phyloP scores from a whole-genome alignment of 2,329 filamentous ascomycete genomes.

The Thermomyces lanuginosus region DNA sequence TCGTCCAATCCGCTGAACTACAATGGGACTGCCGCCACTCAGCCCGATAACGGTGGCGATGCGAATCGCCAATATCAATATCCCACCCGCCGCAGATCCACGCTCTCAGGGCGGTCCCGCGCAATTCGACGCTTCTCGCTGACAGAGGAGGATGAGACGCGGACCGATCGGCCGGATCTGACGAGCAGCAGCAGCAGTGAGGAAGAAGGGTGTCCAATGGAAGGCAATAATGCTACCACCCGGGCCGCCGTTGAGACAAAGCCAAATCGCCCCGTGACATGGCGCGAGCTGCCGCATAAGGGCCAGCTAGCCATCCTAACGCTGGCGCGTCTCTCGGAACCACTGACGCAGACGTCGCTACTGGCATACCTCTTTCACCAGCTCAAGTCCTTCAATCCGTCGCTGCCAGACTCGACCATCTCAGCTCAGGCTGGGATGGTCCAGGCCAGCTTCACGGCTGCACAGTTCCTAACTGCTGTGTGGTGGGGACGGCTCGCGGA shows the following conservation, averaged over 20 bases:
- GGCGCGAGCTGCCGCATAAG: slow-evolving; percentile 59
- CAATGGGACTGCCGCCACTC: too few relatives aligned
- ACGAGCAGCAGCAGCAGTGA: background rate
- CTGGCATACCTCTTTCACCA: slow-evolving; percentile 79
- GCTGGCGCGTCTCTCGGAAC: slow-evolving; percentile 64
- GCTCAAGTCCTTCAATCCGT: slow-evolving; percentile 58
- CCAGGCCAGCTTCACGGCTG: slow-evolving; percentile 62
- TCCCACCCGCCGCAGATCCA: too few relatives aligned
- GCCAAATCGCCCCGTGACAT: slow-evolving; percentile 42
- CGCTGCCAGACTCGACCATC: slow-evolving; percentile 45
- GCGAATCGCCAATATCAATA: too few relatives aligned
- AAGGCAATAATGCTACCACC: too few relatives aligned
- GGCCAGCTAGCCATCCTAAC: slow-evolving; percentile 63
- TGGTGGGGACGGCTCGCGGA: slow-evolving; percentile 60
- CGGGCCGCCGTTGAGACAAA: too few relatives aligned
- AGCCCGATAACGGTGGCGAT: too few relatives aligned
- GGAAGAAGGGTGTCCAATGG: too few relatives aligned
- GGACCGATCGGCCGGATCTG: background rate
- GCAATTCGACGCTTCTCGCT: slow-evolving; percentile 3
- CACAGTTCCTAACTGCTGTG: slow-evolving; percentile 69
- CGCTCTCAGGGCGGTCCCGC: too few relatives aligned
- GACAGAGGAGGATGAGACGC: slow-evolving; percentile 4
- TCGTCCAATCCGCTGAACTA: too few relatives aligned
- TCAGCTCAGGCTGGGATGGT: slow-evolving; percentile 62
- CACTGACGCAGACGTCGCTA: slow-evolving; percentile 61